Evolutionary conservation across 805 yeast genomes (phyloP), one percentile per base, ranked within the genome.

Genomic region (Wickerhamomyces tratensis): DNA sequence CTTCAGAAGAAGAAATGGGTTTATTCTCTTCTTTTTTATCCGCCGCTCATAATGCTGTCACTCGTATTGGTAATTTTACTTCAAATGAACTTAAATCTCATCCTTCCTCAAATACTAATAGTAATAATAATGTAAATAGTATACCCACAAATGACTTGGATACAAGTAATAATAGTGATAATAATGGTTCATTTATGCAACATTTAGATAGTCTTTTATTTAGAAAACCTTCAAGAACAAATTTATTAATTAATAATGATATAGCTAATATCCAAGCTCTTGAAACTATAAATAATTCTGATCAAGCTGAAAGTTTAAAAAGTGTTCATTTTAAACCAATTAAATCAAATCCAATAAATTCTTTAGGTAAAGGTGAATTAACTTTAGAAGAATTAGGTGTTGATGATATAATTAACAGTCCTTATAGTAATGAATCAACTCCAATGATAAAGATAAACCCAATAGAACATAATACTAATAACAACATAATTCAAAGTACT

Each of bases 301-400:
- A 40, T 27, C 38, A 15, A 4, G 38, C 44, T 5, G 10, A 27
- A 8, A 10, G 30, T 36, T 35, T 33, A 26, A 49, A 50, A 2
- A 50, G 41, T 40, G 68, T 72, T 15, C 71, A 64, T 51, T 63
- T 68, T 54, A 62, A 66, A 46, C 62, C 73, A 9, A 48, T 73
- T 13, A 50, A 71, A 46, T 64, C 71, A 40, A 65, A 76, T 5
- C 74, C 78, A 0, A 54, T 77, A 12, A 64, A 71, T 29, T 68
- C 82, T 0, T 52, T 77, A 51, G 84, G 84, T 5, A 63, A 63
- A 38, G 84, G 84, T 3, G 71, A 74, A 43, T 59, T 77, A 35
- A 63, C 68, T 0, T 56, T 74, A 27, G 69, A 64, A 39, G 67
- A 53, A 7, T 49, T 62, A 31, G 52, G 46, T 1, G 47, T 41